Base-by-base conservation (phyloP, 2,329 filamentous ascomycete species). In the Cercospora sp. region DNA sequence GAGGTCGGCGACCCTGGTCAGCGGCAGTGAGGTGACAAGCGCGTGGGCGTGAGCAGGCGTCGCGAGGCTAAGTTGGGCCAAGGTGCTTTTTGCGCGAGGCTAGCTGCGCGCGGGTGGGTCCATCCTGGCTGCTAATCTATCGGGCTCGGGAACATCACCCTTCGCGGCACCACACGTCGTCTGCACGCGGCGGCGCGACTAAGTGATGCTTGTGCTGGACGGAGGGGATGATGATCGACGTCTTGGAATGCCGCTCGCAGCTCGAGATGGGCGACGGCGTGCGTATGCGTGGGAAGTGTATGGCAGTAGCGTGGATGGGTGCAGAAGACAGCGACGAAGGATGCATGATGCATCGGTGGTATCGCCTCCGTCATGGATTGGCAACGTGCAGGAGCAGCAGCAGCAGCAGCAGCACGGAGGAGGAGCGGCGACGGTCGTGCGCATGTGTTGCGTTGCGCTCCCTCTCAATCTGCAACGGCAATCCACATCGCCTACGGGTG, bases 81-180 rank as follows among this genome's bases (percentile, higher is more conserved):
- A 69, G 61, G 64, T 72, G 72, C 69, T 59, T 70, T 69, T 69
- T 70, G 67, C 70, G 68, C 70, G 65, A 71, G 69, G 69, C 71
- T 70, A 70, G 66, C 64, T 66, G 67, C 66, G 67, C 71, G 68
- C 64, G 69, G 45, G 73, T 68, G 68, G 67, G 65, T 63, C 59
- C 68, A 75, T 73, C 72, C 73, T 73, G 70, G 74, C 67, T 70
- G 75, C 67, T 71, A 74, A 76, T 76, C 74, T 74, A 74, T 74
- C 68, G 69, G 66, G 57, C 48, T 66, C 73, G 69, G 73, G 69
- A 73, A 66, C 68, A 70, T 64, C 62, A 69, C 72, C 69, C 59
- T 70, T 72, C 69, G 67, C 66, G 69, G 64, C 62, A 58, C 48
- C 48, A 57, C 30, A 67, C 65, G 62, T 57, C 51, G 62, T 23